Percentiles rank a stretch among this genome's conserved stretches.
phyloP scores from a whole-genome alignment of 208 protist species.

The Naegleria fowleri region DNA sequence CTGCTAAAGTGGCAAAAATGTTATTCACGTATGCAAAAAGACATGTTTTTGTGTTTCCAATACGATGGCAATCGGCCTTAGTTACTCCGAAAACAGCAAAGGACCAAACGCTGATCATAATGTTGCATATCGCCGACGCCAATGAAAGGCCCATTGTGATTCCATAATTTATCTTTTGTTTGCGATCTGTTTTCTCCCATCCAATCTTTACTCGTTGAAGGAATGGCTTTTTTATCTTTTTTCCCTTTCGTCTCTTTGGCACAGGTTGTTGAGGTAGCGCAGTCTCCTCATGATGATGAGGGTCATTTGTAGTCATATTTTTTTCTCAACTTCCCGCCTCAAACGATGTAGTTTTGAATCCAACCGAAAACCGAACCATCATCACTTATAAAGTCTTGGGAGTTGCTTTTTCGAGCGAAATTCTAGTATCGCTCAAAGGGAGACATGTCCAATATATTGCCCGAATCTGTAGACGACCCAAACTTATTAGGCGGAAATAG shows the following conservation, averaged over 20 bases:
- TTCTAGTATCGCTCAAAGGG: too few species aligned
- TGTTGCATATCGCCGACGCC: not conserved
- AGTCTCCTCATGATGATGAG: too few species aligned
- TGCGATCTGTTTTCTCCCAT: not conserved
- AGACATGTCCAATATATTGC: too few species aligned
- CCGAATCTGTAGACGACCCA: too few species aligned
- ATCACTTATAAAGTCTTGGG: too few species aligned
- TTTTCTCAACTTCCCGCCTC: too few species aligned
- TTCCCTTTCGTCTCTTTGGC: not conserved
- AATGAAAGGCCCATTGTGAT: not conserved
- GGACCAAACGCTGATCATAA: not conserved
- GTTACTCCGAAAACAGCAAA: not conserved
- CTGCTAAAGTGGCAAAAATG: not conserved
- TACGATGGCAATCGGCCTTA: not conserved
- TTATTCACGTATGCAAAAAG: not conserved
- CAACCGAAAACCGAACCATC: too few species aligned
- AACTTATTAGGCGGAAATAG: too few species aligned
- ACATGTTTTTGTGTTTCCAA: not conserved
- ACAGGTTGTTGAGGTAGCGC: too few species aligned
- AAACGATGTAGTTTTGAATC: too few species aligned
- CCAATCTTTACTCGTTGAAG: not conserved
- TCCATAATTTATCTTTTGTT: not conserved
- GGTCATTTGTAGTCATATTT: too few species aligned
- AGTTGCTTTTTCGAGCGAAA: too few species aligned
- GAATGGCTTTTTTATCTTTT: not conserved